These are phyloP conservation scores for Lentinula novae-zelandiae DNA, from an alignment of 1,284 basidiomycete species.

Conservation along the genomic window DNA sequence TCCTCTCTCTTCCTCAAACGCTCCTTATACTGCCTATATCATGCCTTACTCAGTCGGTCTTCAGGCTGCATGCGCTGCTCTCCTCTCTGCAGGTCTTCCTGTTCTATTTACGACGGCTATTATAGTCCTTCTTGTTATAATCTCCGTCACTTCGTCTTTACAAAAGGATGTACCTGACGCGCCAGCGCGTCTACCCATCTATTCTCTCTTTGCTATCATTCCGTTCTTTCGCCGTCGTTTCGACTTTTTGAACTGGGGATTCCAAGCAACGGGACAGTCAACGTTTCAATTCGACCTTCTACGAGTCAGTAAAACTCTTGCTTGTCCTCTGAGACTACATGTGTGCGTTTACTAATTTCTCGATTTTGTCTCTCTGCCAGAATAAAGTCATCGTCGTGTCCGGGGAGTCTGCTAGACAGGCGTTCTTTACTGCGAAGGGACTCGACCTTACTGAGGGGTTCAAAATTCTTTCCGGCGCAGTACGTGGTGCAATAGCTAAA, in stretches of 20 bases:
- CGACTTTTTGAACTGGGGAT: constrained; percentile 69
- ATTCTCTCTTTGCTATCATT: constrained; percentile 49
- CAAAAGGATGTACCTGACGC: constrained; percentile 42
- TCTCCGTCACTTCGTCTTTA: constrained; percentile 40
- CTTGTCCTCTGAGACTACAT: constrained; percentile 10
- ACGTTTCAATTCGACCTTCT: constrained; percentile 67
- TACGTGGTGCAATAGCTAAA: constrained; percentile 31
- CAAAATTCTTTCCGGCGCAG: constrained; percentile 70
- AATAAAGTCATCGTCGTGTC: constrained; percentile 68
- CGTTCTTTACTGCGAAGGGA: constrained; percentile 63
- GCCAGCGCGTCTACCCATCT: constrained; percentile 53
- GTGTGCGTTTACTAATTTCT: constrained; percentile 13
- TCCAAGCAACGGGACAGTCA: constrained; percentile 57
- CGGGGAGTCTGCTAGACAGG: constrained; percentile 61
- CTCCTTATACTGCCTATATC: constrained; percentile 15
- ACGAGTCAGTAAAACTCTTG: constrained; percentile 35
- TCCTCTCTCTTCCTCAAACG: background rate
- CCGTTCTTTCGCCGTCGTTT: constrained; percentile 66
- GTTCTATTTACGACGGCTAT: constrained; percentile 52
- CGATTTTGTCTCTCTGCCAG: constrained; percentile 31
- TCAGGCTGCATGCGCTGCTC: constrained; percentile 51
- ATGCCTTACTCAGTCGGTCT: constrained; percentile 59
- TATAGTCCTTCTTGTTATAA: constrained; percentile 47
- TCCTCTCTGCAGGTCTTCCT: constrained; percentile 53
- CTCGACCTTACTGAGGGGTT: constrained; percentile 75